Conservation (phyloP, 768 basidiomycete species). For the Lactarius vividus region DNA sequence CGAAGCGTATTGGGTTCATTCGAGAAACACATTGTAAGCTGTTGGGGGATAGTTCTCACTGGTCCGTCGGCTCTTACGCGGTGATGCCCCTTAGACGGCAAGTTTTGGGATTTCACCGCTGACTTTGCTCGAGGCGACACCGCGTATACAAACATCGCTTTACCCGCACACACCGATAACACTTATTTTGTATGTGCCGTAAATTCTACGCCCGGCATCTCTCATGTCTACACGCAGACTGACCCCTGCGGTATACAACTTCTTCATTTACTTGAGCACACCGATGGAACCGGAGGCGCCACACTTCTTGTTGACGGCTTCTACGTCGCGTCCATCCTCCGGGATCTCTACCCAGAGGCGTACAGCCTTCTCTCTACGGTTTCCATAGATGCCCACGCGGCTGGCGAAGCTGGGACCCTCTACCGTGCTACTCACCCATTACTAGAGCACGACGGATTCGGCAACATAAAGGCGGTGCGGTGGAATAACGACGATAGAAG, state of each 20-base stretch:
- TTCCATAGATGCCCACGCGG: conserved; percentile 81
- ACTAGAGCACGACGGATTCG: conserved; percentile 60
- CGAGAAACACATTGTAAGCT: conserved; percentile 74
- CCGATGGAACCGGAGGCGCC: conserved; percentile 77
- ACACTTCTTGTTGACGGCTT: conserved; percentile 96
- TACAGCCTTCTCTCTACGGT: conserved; percentile 68
- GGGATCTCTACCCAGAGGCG: conserved; percentile 63
- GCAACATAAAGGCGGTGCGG: conserved; percentile 70
- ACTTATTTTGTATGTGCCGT: conserved; percentile 61
- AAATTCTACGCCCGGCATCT: neutral
- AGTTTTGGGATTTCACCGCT: conserved; percentile 96
- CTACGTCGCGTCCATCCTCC: conserved; percentile 80
- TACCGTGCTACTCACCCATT: conserved; percentile 68
- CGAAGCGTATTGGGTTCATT: conserved; percentile 78
- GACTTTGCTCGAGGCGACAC: conserved; percentile 90
- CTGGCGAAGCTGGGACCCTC: conserved; percentile 62
- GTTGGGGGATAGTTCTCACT: neutral
- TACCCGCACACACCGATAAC: conserved; percentile 81
- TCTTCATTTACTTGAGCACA: conserved; percentile 88
- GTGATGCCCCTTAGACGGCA: conserved; percentile 59
- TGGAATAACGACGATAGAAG: conserved; percentile 97
- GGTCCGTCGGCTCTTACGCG: neutral
- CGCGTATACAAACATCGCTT: conserved; percentile 86
- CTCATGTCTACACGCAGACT: conserved; percentile 47
- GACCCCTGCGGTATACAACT: conserved; percentile 95